Evolutionary conservation across 2,329 filamentous ascomycete species (phyloP), one percentile per base, ranked within the genome.

Genomic region (Fusarium mangiferae): DNA sequence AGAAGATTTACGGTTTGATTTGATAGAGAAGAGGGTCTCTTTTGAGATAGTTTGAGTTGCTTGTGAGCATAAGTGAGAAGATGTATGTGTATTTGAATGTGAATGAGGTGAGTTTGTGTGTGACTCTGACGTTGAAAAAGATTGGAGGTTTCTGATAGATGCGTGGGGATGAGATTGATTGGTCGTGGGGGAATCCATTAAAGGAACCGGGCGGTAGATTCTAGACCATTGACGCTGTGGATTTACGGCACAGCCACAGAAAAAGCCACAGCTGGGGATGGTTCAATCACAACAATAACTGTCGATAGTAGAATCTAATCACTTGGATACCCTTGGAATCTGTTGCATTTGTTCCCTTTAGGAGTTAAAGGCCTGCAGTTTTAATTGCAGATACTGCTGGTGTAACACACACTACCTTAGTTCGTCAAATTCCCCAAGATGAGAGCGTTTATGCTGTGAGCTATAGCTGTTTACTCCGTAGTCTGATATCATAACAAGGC

Each of bases 101-200:
- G 51, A 33, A 26, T 58, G 18, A 39, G 9, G 26, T 36, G 20
- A 35, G 48, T 48, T 48, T 41, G 42, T 56, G 57, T 35, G 66
- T 62, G 55, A 58, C 63, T 58, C 62, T 58, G 41, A 44, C 62
- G 49, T 57, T 62, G 46, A 55, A 57, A 64, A 62, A 48, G 46
- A 41, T 48, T 62, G 44, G 54, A 70, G 52, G 67, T 72, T 71
- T 72, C 58, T 68, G 55, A 72, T 62, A 58, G 72, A 30, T 42
- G 30, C 60, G 72, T 65, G 72, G 72, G 72, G 68, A 72, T 63
- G 24, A 73, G 57, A 70, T 69, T 72, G 64, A 58, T 74, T 69
- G 72, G 64, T 15, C 58, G 72, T 66, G 72, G 60, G 72, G 72
- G 52, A 42, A 26, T 39, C 24, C n/a, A 33, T 28, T 33, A 24